Evolutionary conservation across 345 rosid genomes (phyloP), one percentile per base, ranked within the genome.

Genomic region (Cardamine occulta): DNA sequence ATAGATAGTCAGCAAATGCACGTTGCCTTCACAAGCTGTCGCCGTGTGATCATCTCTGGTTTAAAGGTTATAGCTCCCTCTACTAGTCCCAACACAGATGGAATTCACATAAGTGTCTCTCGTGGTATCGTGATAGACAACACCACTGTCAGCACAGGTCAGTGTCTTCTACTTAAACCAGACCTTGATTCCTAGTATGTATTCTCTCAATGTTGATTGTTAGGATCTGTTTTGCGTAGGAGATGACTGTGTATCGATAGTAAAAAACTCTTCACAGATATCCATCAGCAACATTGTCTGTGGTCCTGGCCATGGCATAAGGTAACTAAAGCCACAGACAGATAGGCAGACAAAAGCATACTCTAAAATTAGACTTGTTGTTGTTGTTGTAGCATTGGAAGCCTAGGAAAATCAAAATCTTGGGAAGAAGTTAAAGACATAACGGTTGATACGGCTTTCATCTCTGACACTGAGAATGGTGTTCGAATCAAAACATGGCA

Each of bases 251-350:
- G 76, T 94, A 73, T 94, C 98, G n/a, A 88, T 94, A 13, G 96
- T 89, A 2, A 75, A 81, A 70, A 86, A 92, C 76, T 88, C 98
- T 40, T 87, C 98, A 7, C 74, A 75, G 78, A 87, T 94, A 79
- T 80, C 54, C 47, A 81, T 94, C 78, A 85, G 74, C 64, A 86
- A 87, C 74, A 60, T 88, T 68, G 73, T 64, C 8, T 94, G 98
- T 67, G 97, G 98, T n/a, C 96, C 98, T 80, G 98, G 98, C 70
- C 97, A 94, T 68, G 97, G 98, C 68, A 88, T 94, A 76, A 94
- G 98, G 97, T 94, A 80, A 74, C 40, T 26, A 47, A 28, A 77
- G 19, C 64, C 17, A 23, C 15, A 74, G 31, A 31, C 18, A 42
- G 18, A 54, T 7, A 55, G 23, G 11, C 56, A 65, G 42, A n/a